Conservation (phyloP, 2,329 filamentous ascomycete species). For the Hypoxylon rubiginosum region DNA sequence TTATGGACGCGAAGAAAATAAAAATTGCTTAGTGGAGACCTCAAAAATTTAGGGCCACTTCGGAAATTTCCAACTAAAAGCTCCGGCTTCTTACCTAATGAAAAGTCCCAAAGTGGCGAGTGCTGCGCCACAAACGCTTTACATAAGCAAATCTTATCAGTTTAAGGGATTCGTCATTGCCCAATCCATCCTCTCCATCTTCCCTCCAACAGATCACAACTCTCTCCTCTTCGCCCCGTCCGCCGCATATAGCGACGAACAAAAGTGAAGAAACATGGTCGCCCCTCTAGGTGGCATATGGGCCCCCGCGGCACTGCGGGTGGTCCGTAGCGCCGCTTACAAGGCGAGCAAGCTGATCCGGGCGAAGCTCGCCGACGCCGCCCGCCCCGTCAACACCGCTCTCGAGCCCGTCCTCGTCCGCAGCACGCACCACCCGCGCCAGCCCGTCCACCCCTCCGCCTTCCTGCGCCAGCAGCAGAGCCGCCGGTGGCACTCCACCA, state of each 20-base stretch:
- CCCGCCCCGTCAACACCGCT: conserved; percentile 61
- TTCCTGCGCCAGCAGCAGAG: conserved; percentile 64
- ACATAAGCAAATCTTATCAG: conserved; percentile 32
- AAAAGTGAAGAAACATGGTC: conserved; percentile 59
- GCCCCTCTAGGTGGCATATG: conserved; percentile 67
- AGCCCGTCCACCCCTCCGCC: conserved; percentile 66
- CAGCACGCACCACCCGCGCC: conserved; percentile 56
- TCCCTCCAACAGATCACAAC: conserved; percentile 25
- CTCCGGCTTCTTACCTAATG: background rate
- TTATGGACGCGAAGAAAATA: conserved; percentile 20
- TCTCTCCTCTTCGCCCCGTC: conserved; percentile 34
- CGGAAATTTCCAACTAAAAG: conserved; percentile 11
- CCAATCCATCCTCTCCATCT: conserved; percentile 23
- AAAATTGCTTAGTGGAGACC: conserved; percentile 37
- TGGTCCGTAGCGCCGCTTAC: conserved; percentile 65
- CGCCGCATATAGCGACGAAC: conserved; percentile 45
- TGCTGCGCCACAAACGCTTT: conserved; percentile 35
- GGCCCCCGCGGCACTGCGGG: conserved; percentile 68
- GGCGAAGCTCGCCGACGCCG: conserved; percentile 61
- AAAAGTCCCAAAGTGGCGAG: conserved; percentile 23
- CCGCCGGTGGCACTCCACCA: conserved; percentile 66
- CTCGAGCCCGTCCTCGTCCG: conserved; percentile 62
- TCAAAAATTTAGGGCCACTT: conserved; percentile 9
- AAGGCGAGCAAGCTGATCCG: conserved; percentile 66
- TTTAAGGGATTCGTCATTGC: conserved; percentile 35